Percentiles rank a stretch among this genome's conserved stretches.
These are phyloP conservation scores for Malania oleifera DNA, from an alignment of 164 flowering plant species.

Conservation along the genomic window DNA sequence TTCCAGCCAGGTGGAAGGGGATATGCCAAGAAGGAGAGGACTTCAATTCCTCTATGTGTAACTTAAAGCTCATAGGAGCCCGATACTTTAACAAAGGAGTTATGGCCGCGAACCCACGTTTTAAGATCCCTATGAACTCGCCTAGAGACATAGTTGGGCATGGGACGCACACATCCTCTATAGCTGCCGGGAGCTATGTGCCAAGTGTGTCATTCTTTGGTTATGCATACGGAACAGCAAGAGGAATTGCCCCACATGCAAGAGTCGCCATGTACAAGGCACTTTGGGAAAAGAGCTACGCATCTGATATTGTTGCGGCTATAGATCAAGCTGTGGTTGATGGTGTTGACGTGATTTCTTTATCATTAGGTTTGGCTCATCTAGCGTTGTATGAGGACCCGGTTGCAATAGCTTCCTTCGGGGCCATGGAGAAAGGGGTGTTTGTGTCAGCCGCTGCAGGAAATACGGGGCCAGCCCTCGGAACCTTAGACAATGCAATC, in stretches of 20 bases:
- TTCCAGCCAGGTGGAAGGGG: conserved; percentile 65
- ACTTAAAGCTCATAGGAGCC: conserved; percentile 64
- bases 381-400: conserved; percentile 38
- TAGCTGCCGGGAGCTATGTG: conserved; percentile 49
- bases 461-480: conserved; percentile 23
- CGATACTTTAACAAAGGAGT: conserved; percentile 49
- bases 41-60: conserved; percentile 54
- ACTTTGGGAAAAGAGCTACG: conserved; percentile 10
- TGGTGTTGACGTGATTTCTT: conserved; percentile 64
- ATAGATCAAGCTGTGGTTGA: conserved; percentile 57
- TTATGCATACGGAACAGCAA: conserved; percentile 49
- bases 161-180: conserved; percentile 61
- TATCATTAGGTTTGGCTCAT: conserved; percentile 37
- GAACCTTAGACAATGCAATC: conserved; percentile 29
- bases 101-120: conserved; percentile 20
- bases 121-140: conserved; percentile 29
- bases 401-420: conserved; percentile 47
- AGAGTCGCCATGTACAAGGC: conserved; percentile 59
- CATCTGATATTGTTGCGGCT: conserved; percentile 50
- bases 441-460: conserved; percentile 44
- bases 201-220: conserved; percentile 38
- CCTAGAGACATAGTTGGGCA: conserved; percentile 55
- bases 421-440: conserved; percentile 51
- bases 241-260: conserved; percentile 56
- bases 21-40: conserved; percentile 34